Conservation (phyloP, 305 asterid genomes). For the Fraxinus baroniana region DNA sequence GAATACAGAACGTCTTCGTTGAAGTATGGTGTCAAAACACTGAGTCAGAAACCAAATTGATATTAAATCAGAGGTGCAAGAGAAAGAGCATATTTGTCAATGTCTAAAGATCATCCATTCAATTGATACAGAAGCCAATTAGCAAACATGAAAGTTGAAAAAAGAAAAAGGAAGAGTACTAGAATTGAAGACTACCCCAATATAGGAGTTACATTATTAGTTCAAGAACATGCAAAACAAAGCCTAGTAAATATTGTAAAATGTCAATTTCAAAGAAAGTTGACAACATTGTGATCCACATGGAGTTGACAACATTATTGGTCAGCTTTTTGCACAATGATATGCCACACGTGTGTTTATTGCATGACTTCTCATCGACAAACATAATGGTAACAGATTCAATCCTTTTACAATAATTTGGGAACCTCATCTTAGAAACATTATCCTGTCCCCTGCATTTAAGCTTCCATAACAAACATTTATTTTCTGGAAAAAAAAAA, state of each 20-base stretch:
- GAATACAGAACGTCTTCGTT: constrained; percentile 92
- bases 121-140: constrained; percentile 9
- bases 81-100: constrained; percentile 7
- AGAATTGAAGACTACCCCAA: background rate
- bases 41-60: constrained; percentile 38
- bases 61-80: constrained; percentile 25
- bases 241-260: background rate
- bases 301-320: background rate
- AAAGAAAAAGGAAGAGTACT: background rate
- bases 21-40: constrained; percentile 95
- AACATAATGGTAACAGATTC: background rate
- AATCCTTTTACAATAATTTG: background rate
- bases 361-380: background rate
- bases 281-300: background rate
- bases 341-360: background rate
- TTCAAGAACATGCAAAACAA: background rate
- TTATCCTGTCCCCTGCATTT: background rate
- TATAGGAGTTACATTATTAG: background rate
- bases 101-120: constrained; percentile 6
- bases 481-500: background rate
- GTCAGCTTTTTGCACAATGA: background rate
- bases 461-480: background rate
- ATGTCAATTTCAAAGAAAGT: background rate
- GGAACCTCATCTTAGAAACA: constrained; percentile 4
- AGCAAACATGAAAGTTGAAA: background rate